phyloP scores from a whole-genome alignment of 83 land plant genomes.

The Diphasiastrum complanatum region DNA sequence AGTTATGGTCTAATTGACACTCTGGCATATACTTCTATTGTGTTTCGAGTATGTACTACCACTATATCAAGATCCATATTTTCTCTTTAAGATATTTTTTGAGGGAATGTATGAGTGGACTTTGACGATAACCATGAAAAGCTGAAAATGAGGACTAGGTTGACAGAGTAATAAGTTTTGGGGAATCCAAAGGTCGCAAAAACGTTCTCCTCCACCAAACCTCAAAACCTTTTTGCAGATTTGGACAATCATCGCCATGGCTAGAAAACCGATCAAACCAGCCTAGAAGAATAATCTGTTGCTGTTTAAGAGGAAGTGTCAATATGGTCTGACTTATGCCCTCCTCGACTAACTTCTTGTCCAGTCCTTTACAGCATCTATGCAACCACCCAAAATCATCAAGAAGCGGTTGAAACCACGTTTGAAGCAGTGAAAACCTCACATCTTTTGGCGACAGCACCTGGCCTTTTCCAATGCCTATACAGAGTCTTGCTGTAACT shows the following conservation, averaged over 20 bases:
- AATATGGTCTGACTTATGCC: slow-evolving; percentile 2
- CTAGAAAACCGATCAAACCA: slow-evolving; percentile 15
- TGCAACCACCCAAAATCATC: slow-evolving; percentile 15
- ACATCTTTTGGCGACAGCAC: not conserved
- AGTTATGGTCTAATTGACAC: no score
- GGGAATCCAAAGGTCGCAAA: slow-evolving; percentile 15
- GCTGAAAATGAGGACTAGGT: no score
- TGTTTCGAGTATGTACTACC: no score
- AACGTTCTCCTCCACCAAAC: slow-evolving; percentile 18
- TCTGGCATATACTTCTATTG: no score
- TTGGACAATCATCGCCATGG: slow-evolving; percentile 6
- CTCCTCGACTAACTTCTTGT: slow-evolving; percentile 3
- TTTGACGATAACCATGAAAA: no score
- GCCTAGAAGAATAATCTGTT: slow-evolving; percentile 4
- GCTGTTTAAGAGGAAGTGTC: slow-evolving; percentile 11
- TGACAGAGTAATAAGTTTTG: no score
- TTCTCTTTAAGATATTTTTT: no score
- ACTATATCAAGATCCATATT: no score
- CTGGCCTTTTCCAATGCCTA: slow-evolving; percentile 8
- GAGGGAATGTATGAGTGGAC: no score
- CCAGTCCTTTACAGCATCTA: slow-evolving; percentile 11
- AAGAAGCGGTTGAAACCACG: no score
- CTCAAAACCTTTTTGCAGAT: no score
- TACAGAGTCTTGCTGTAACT: slow-evolving; percentile 6
- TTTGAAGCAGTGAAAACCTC: slow-evolving; percentile 4